Base-by-base conservation (phyloP, 2,329 filamentous ascomycete species). In the Epichloe glyceriae region DNA sequence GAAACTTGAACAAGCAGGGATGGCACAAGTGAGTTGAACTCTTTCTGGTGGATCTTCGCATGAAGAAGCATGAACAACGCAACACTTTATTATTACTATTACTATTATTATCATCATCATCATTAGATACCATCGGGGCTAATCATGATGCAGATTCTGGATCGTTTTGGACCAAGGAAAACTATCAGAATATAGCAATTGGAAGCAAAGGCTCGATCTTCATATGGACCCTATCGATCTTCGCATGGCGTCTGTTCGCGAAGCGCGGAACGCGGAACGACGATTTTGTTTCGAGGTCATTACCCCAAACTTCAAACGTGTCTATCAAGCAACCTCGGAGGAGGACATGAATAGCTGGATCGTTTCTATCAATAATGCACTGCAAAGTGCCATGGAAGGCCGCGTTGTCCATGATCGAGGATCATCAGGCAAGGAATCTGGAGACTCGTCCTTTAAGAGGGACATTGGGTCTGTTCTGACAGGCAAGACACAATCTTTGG, bases 271-370 rank as follows among this genome's bases (percentile, higher is more conserved):
- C 65, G 88, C 90, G 1, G 94, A 98, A 61, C 80, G 93, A 26
- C 82, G 93, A 5, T 98, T 98, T 67, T 97, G 91, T 68, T 98
- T 98, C 60, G 93, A 98, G 68, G 88, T 98, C 48, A 97, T 98
- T 53, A 98, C 93, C 0, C 94, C 94, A 8, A 87, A 93, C 47
- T 97, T 85, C 67, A 97, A 94, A 60, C 83, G 93, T 50, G 90
- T 97, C 15, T 98, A 97, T 66, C 93, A 98, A 70, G 93, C 91
- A 40, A 96, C 91, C 1, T 95, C 91, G 0, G 93, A 97, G 67
- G 93, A 98, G 39, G 93, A 98, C 61, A 95, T 98, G 88, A 89
- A 85, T 63, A 91, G 82, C 58, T 98, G 93, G 93, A 98, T 98
- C 59, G 76, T 80, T 20, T 85, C 93, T 19, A 94, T 98, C 70